Evolutionary conservation across 106 monocot genomes (phyloP), one percentile per base, ranked within the genome.

Genomic region (Xerophyta viscosa): DNA sequence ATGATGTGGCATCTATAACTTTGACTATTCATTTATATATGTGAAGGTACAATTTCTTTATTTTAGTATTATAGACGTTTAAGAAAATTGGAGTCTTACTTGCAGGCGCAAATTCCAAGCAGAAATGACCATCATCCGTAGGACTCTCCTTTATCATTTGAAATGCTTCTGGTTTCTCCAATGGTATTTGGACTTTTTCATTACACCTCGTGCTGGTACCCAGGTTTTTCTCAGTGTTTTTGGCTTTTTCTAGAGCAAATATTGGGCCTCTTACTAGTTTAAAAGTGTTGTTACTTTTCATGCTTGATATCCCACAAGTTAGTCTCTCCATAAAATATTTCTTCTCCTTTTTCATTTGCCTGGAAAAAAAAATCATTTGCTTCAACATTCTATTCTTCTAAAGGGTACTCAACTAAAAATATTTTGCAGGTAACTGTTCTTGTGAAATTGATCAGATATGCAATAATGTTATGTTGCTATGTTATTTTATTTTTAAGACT

Each of bases 311-410:
- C 15, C 74, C 74, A 52, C 68, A 75, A 26, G 74, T 50, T 57
- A 75, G 62, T 31, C 9, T 68, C 42, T 68, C 74, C 68, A 75
- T 50, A 30, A 75, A 63, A 37, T 68, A 68, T 29, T 57, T 57
- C 74, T 63, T 75, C 13, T 75, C 74, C 28, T 63, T 75, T 29
- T 68, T 75, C 74, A 75, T 68, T 55, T 68, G 56, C 63, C 74
- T 75, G 74, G 18, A 15, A 22, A 57, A 28, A 48, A 31, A 27
- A 1, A 36, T 58, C 14, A 37, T 41, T 11, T 36, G 5, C 33
- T n/a, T n/a, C n/a, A n/a, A n/a, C n/a, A n/a, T n/a, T n/a, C n/a
- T n/a, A n/a, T n/a, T n/a, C n/a, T n/a, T n/a, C n/a, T n/a, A n/a
- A n/a, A n/a, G n/a, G 11, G 33, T 36, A 36, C 11, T 36, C 11